phyloP scores from a whole-genome alignment of 2,329 filamentous ascomycete genomes.

The Elsinoe ampelina region DNA sequence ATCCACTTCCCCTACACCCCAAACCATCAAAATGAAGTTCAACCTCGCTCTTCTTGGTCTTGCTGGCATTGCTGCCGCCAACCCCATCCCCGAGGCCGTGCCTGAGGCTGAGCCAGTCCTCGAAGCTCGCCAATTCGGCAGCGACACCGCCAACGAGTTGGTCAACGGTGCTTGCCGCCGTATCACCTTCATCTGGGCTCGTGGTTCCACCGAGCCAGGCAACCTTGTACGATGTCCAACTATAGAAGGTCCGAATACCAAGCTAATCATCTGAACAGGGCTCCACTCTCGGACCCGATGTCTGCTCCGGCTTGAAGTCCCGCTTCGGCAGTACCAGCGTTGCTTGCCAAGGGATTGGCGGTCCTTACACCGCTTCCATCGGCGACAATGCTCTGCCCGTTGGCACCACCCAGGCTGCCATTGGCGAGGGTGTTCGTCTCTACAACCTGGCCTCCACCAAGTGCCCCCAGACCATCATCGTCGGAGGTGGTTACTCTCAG shows the following conservation, averaged over 20 bases:
- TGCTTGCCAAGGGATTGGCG: slow-evolving; percentile 17
- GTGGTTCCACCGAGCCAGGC: slow-evolving; percentile 45
- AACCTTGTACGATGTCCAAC: slow-evolving; percentile 31
- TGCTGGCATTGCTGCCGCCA: slow-evolving; percentile 6
- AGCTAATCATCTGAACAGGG: background rate
- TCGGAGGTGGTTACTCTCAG: slow-evolving; percentile 26
- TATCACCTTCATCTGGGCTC: slow-evolving; percentile 46
- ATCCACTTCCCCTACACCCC: background rate
- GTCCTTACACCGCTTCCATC: slow-evolving; percentile 16
- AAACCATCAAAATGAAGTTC: slow-evolving; percentile 13
- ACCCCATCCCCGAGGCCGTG: background rate
- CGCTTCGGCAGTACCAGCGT: slow-evolving; percentile 15
- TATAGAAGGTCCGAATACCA: background rate
- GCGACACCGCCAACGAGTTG: slow-evolving; percentile 17
- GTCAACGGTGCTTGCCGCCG: slow-evolving; percentile 29
- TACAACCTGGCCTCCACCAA: slow-evolving; percentile 21
- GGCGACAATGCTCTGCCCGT: slow-evolving; percentile 19
- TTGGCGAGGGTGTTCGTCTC: slow-evolving; percentile 19
- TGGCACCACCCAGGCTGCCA: slow-evolving; percentile 19
- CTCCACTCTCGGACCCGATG: background rate
- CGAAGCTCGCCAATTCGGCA: background rate
- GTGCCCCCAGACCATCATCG: slow-evolving; percentile 23
- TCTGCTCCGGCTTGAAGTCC: slow-evolving; percentile 3
- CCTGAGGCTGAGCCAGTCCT: slow-evolving; percentile 3
- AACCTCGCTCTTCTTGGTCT: slow-evolving; percentile 12